phyloP scores from a whole-genome alignment of 177 flowering plant genomes.

The Vitis hybrid region DNA sequence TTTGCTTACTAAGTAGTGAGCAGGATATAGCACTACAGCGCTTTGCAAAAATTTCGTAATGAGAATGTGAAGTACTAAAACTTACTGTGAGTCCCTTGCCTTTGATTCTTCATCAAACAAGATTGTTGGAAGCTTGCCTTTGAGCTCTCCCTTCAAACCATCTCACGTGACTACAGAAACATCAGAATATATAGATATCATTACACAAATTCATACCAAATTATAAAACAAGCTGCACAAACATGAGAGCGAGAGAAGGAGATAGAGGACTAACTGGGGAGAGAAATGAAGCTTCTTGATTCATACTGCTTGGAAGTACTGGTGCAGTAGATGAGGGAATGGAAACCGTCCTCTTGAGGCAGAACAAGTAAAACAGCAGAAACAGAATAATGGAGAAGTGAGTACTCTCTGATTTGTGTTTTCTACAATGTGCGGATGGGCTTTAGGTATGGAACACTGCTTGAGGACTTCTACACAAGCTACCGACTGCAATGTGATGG shows the following conservation, averaged over 20 bases:
- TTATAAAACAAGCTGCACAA: neutral
- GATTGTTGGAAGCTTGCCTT: constrained; percentile 52
- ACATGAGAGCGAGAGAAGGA: constrained; percentile 3
- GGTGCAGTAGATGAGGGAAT: constrained; percentile 27
- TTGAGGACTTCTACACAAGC: constrained; percentile 13
- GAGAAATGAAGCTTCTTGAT: constrained; percentile 26
- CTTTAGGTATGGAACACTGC: constrained; percentile 5
- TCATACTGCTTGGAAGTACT: constrained; percentile 31
- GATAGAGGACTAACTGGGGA: constrained; percentile 32
- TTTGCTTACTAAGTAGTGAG: too few species aligned
- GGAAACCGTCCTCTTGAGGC: constrained; percentile 77
- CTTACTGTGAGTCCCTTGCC: constrained; percentile 61
- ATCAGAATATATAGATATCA: neutral
- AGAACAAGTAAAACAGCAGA: constrained; percentile 83
- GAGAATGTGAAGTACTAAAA: neutral
- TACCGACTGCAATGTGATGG: constrained; percentile 4
- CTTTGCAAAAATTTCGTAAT: neutral
- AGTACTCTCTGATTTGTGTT: too few species aligned
- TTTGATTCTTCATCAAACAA: constrained; percentile 56
- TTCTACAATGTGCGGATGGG: constrained; percentile 2
- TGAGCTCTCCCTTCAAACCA: constrained; percentile 50
- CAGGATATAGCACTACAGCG: too few species aligned
- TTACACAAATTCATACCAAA: neutral
- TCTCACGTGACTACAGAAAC: constrained; percentile 30
- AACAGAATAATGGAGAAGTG: constrained; percentile 85